phyloP scores from a whole-genome alignment of 768 basidiomycete species.

The Austroboletus festivus region DNA sequence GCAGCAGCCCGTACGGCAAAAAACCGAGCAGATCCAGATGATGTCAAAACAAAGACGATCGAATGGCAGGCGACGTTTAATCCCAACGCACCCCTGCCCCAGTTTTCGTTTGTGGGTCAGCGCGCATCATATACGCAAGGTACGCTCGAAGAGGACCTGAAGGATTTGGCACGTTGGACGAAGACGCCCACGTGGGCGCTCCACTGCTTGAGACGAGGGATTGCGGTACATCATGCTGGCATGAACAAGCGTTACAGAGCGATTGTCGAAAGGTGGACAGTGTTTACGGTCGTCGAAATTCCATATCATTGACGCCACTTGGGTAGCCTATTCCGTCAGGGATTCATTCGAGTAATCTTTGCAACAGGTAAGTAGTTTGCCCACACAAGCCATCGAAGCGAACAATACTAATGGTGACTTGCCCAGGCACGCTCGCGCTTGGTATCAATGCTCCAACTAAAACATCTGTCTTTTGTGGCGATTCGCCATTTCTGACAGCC shows the following conservation, averaged over 20 bases:
- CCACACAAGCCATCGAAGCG: background rate
- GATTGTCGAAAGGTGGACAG: constrained; percentile 51
- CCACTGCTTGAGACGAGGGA: constrained; percentile 51
- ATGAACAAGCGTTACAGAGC: constrained; percentile 62
- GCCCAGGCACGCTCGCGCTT: constrained; percentile 61
- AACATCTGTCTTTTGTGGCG: constrained; percentile 61
- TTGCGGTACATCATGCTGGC: constrained; percentile 68
- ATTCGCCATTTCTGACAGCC: constrained; percentile 58
- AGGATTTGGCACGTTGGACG: constrained; percentile 33
- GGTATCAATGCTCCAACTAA: constrained; percentile 75
- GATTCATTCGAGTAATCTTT: constrained; percentile 62
- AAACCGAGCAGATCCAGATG: constrained; percentile 34
- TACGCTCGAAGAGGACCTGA: constrained; percentile 50
- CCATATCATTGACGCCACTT: background rate
- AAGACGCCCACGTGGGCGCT: constrained; percentile 43
- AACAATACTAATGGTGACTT: background rate
- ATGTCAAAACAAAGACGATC: constrained; percentile 14
- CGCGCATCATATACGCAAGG: constrained; percentile 41
- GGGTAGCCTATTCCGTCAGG: constrained; percentile 49
- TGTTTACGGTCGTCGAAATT: background rate
- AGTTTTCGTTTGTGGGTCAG: constrained; percentile 57
- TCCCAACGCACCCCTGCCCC: constrained; percentile 51
- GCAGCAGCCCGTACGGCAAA: constrained; percentile 40
- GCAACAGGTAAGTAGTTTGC: constrained; percentile 47
- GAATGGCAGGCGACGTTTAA: constrained; percentile 56